These are phyloP conservation scores for Suillus luteus DNA, from an alignment of 768 basidiomycete species.

Conservation along the genomic window DNA sequence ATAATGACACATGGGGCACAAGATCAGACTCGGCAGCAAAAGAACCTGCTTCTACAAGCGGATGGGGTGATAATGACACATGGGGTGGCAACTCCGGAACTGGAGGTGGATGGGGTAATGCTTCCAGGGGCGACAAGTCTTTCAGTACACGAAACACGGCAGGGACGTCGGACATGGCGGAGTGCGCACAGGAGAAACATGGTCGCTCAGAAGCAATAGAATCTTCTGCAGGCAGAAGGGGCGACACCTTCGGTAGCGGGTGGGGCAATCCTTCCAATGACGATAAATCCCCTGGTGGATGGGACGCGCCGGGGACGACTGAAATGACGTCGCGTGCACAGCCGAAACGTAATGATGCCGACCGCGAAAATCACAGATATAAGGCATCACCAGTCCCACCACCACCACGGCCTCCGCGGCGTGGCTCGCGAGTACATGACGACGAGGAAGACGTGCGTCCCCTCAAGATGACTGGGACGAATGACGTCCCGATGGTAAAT, in stretches of 20 bases:
- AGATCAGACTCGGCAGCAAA: slow-evolving; percentile 16
- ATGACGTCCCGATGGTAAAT: slow-evolving; percentile 20
- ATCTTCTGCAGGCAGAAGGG: neutral
- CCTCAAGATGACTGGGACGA: slow-evolving; percentile 26
- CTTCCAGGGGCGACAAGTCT: neutral
- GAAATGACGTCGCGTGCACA: neutral
- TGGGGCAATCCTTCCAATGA: neutral
- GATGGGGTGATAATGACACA: neutral
- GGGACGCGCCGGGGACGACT: neutral
- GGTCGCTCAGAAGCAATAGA: neutral
- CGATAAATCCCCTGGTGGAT: neutral
- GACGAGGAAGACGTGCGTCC: slow-evolving; percentile 14
- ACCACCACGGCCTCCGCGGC: slow-evolving; percentile 29
- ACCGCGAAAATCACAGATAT: slow-evolving; percentile 15
- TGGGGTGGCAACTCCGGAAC: neutral
- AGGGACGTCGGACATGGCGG: neutral
- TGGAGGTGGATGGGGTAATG: neutral
- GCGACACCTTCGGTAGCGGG: neutral
- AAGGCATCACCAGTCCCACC: slow-evolving; percentile 17
- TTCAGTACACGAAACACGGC: neutral
- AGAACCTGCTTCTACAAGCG: neutral
- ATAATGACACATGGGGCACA: slow-evolving; percentile 1
- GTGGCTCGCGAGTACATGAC: slow-evolving; percentile 12
- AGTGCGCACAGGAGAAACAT: neutral
- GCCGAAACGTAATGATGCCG: slow-evolving; percentile 4